Conservation (phyloP, 169 alveolate species). For the Cryptosporidium viatorum region DNA sequence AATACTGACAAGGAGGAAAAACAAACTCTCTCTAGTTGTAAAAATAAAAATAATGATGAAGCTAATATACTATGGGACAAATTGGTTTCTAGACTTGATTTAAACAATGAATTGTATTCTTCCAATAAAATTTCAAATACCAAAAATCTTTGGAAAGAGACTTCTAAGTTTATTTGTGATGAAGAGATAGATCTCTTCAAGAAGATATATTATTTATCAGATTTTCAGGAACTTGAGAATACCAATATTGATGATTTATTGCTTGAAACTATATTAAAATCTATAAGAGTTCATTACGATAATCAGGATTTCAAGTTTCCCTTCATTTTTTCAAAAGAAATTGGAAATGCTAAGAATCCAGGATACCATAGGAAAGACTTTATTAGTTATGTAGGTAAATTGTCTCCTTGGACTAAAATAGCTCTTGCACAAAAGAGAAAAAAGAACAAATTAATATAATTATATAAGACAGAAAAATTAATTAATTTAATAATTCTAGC, state of each 20-base stretch:
- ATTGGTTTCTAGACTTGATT: neutral
- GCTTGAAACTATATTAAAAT: neutral
- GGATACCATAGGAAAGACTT: slow-evolving; percentile 1
- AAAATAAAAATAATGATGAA: neutral
- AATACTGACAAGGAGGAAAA: slow-evolving; percentile 11
- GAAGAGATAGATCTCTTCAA: slow-evolving; percentile 51
- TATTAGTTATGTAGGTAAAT: slow-evolving; percentile 22
- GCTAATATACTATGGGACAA: slow-evolving; percentile 31
- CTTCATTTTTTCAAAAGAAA: neutral
- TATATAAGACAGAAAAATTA: neutral
- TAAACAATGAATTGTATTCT: neutral
- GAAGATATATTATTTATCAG: slow-evolving; percentile 27
- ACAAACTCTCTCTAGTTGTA: neutral
- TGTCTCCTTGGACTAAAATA: slow-evolving; percentile 66
- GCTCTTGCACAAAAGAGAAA: slow-evolving; percentile 10
- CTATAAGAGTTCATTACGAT: slow-evolving; percentile 5
- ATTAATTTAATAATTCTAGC: neutral
- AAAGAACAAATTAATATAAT: neutral
- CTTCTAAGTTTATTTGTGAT: slow-evolving; percentile 27
- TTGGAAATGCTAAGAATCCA: neutral
- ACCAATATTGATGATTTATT: neutral
- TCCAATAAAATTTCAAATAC: neutral
- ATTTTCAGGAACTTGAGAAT: neutral
- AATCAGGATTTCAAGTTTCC: slow-evolving; percentile 21
- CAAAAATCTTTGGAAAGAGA: neutral